phyloP scores from a whole-genome alignment of 305 asterid species.

The Withania somnifera region DNA sequence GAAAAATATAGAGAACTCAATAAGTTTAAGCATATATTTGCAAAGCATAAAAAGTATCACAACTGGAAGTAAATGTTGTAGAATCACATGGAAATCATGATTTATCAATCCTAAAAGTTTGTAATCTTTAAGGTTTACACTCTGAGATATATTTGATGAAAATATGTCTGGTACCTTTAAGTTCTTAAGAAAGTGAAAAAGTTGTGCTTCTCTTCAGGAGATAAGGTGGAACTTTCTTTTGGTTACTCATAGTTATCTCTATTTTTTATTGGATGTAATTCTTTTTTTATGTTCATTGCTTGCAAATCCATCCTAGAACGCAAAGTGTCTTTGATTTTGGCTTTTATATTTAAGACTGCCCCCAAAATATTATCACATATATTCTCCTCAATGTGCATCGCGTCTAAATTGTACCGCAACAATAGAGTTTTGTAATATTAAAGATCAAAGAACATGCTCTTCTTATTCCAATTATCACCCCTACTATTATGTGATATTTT shows the following conservation, averaged over 20 bases:
- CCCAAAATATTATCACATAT: slow-evolving; percentile 1
- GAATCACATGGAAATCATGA: neutral
- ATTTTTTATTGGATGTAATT: neutral
- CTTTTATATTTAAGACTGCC: neutral
- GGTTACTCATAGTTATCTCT: neutral
- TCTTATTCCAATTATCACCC: neutral
- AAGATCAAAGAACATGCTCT: neutral
- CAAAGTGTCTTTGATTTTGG: neutral
- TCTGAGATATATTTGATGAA: neutral
- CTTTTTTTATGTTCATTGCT: neutral
- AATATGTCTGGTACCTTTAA: neutral
- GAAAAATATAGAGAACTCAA: neutral
- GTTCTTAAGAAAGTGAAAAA: neutral
- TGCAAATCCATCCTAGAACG: neutral
- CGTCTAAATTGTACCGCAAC: neutral
- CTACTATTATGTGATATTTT: neutral
- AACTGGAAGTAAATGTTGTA: neutral
- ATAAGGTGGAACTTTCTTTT: neutral
- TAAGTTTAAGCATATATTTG: neutral
- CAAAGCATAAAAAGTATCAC: too few relatives aligned
- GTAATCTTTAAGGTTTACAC: neutral
- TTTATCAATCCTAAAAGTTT: neutral
- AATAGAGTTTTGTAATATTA: neutral
- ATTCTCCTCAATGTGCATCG: slow-evolving; percentile 7
- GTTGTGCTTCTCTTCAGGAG: too few relatives aligned